Evolutionary conservation across 768 basidiomycete genomes (phyloP), one percentile per base, ranked within the genome.

Genomic region (Leccinum olivaceopallidum): DNA sequence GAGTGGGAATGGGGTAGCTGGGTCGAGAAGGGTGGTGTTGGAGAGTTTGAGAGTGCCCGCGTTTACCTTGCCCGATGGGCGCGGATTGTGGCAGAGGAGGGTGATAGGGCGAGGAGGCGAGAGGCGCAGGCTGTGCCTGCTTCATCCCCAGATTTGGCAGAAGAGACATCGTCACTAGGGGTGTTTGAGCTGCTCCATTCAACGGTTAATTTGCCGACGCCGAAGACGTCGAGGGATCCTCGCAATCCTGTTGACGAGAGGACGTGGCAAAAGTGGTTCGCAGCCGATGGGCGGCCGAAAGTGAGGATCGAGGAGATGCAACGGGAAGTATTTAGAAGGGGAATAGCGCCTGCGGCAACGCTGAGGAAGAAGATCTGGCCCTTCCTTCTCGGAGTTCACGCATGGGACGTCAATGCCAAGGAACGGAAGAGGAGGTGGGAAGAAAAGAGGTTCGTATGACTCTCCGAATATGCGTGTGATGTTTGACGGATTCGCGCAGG

Each of bases 51-150:
- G 76, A 92, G 92, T 61, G 97, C 97, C 1, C 82, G 95, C 5
- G 92, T 98, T 7, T 98, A 98, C 73, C 84, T 99, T 9, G 97
- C 97, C 10, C 82, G 93, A 34, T 99, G 97, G 97, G 97, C 97
- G 4, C 82, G 95, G 54, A 90, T 94, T 60, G 97, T 98, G 1
- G 97, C 97, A 2, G 97, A 99, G 74, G 97, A 98, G 72, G 97
- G 97, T 18, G 97, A 99, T 73, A 83, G 93, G 16, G 87, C 94
- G 6, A 82, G 97, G 48, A 77, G 87, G 64, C 82, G 84, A 49
- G 97, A 99, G 73, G 85, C 90, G 0, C 88, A 89, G 69, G 79
- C 83, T 0, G 67, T 91, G 13, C 85, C 85, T 4, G 76, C 85
- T 3, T 78, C 83, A 6, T 76, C 81, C 5, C 67, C 78, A 13